Evolutionary conservation across 208 protist genomes (phyloP).

Genomic region (Herpetomonas muscarum): DNA sequence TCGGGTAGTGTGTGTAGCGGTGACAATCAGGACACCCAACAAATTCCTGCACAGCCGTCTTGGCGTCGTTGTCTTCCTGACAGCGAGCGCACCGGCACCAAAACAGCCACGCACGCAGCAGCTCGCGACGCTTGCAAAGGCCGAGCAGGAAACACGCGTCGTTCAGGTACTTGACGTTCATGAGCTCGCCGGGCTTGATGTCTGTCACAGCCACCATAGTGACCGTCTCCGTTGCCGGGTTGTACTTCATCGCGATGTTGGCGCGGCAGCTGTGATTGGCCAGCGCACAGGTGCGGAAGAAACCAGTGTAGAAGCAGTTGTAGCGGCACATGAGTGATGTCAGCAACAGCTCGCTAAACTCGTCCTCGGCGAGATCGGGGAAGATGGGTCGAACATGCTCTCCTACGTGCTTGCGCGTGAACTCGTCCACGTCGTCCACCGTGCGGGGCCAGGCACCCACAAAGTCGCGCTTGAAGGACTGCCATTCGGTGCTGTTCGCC

Average conservation of each 20-base stretch:
- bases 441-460: slow-evolving; percentile 71
- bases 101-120: slow-evolving; percentile 82
- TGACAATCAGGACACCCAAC: slow-evolving; percentile 47
- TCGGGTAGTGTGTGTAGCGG: slow-evolving; percentile 43
- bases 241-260: slow-evolving; percentile 90
- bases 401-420: slow-evolving; percentile 39
- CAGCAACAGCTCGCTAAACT: slow-evolving; percentile 64
- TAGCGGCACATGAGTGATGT: slow-evolving; percentile 76
- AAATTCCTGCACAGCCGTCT: slow-evolving; percentile 46
- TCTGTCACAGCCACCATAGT: slow-evolving; percentile 68
- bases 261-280: slow-evolving; percentile 84
- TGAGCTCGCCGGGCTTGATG: slow-evolving; percentile 61
- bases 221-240: slow-evolving; percentile 40
- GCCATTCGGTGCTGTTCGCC: slow-evolving; percentile 30
- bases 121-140: slow-evolving; percentile 67
- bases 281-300: slow-evolving; percentile 82
- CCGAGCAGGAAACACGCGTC: slow-evolving; percentile 80
- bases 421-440: slow-evolving; percentile 43
- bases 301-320: slow-evolving; percentile 85
- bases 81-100: slow-evolving; percentile 78
- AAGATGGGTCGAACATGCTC: slow-evolving; percentile 27
- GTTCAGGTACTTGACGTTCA: slow-evolving; percentile 88
- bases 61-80: slow-evolving; percentile 27
- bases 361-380: slow-evolving; percentile 29
- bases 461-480: slow-evolving; percentile 58